Evolutionary conservation across 371 early-diverging fungal species (phyloP), one percentile per base, ranked within the genome.

Genomic region (Lichtheimia ramosa): DNA sequence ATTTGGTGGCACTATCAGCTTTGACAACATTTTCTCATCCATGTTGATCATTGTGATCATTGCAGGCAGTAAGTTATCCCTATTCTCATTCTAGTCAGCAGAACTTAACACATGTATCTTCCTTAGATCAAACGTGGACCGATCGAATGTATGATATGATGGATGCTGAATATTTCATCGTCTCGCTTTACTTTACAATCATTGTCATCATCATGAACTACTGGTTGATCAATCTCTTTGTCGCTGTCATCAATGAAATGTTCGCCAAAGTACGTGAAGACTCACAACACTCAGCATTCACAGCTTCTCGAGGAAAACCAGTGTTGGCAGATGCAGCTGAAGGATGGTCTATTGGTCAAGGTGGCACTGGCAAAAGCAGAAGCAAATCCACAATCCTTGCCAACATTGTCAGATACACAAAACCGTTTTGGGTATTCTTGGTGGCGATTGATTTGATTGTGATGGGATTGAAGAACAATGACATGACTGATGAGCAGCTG

Each of bases 181-280:
- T 85, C 2, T 70, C 83, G 41, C 43, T 85, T 27, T 90, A 85
- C 58, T 90, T 87, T 63, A 73, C 85, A 7, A 52, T 83, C 14
- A 76, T 83, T 58, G 83, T 89, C 8, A 66, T 90, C 48, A 72
- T 88, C 34, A 78, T 89, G 79, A 87, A 88, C 63, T 86, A 83
- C 61, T 88, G 87, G 88, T 71, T 90, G 20, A 70, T 88, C 54
- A 88, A 89, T 62, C 65, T 88, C 42, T 88, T 90, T 62, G 82
- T 90, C 34, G 88, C 90, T 12, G 90, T 88, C 18, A 86, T 86
- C 61, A 82, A 83, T 20, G 86, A 85, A 62, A 83, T 87, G 81
- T 90, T 90, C 78, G 86, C 85, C 49, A 84, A 86, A 68, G 84
- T 87, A 24, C 73, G 88, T 40, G 88, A 86, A 64, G 87, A 87